Percentiles rank a stretch among this genome's conserved stretches.
phyloP scores from a whole-genome alignment of 163 green algal genomes.

The Chlorella variabilis region DNA sequence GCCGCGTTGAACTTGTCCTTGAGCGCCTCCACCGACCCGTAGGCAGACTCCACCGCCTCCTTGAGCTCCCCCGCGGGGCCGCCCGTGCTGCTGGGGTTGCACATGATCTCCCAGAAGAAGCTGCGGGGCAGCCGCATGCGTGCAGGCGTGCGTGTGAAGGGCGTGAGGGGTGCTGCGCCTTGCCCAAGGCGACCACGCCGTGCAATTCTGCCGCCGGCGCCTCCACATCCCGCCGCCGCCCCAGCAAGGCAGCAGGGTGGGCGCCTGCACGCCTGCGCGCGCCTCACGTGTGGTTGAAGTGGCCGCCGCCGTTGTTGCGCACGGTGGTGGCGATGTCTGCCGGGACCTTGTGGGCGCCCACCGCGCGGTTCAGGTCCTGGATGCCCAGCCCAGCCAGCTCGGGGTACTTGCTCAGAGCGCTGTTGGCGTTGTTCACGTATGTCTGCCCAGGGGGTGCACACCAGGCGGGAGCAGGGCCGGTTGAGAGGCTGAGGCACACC shows the following conservation, averaged over 20 bases:
- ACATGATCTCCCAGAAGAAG: constrained; percentile 60
- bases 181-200: not conserved
- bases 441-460: constrained; percentile 43
- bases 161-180: not conserved
- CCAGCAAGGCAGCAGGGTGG: not conserved
- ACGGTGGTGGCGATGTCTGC: constrained; percentile 63
- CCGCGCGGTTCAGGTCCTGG: constrained; percentile 68
- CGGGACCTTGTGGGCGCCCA: constrained; percentile 49
- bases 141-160: no score
- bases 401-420: constrained; percentile 74
- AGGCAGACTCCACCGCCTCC: constrained; percentile 64
- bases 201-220: no score
- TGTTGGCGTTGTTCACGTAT: constrained; percentile 84
- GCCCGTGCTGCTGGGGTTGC: constrained; percentile 36
- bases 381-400: constrained; percentile 78
- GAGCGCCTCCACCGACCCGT: constrained; percentile 63
- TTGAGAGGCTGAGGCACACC: not conserved
- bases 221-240: no score
- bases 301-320: constrained; percentile 54
- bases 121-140: not conserved
- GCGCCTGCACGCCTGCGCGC: not conserved
- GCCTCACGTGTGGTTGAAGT: constrained; percentile 45
- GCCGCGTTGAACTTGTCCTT: constrained; percentile 69
- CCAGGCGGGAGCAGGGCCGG: not conserved
- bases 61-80: constrained; percentile 62